Base-by-base conservation (phyloP, 495 filamentous ascomycete genomes). In the Trichoderma virens region DNA sequence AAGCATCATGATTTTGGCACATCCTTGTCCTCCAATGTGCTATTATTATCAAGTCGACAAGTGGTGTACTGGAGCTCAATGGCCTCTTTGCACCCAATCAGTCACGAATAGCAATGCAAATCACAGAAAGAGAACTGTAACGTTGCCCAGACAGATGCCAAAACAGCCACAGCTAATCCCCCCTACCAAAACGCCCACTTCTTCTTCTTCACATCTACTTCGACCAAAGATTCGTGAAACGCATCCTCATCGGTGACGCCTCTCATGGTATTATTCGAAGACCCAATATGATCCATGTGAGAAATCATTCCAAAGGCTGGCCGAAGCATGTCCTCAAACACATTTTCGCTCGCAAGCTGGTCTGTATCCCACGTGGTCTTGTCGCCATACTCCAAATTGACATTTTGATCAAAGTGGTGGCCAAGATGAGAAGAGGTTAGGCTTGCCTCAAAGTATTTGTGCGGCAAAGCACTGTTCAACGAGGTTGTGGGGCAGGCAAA, bases 321-420 rank as follows among this genome's bases (percentile, higher is more conserved):
- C 32, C 34, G 5, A 2, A 30, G 32, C 11, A 62, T 41, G 23
- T 62, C 61, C 18, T 25, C 61, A 45, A 45, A 62, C 6, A 45
- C 63, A 25, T 25, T 59, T 11, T 66, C 35, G 27, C 45, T 34
- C 2, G 47, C 38, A 41, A 74, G 32, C 13, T 30, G 56, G 13
- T 66, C 60, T 7, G 60, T 32, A 30, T 60, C 63, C 71, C 71
- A 74, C 2, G n/a, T 38, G 18, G 63, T 66, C 51, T 68, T 68
- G 8, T 72, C 66, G 3, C 71, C 70, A n/a, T 69, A 41, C 25
- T 72, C 70, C 0, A 74, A 32, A 3, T 28, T 41, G 28, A 54
- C 31, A 62, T 74, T 72, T 34, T 71, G 35, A 18, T 66, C 45
- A 31, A 74, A 60, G 2, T 61, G 7, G 14, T 62, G 20, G 27